These are phyloP conservation scores for Diaporthe sp. DNA, from an alignment of 2,329 filamentous ascomycete species.

Conservation along the genomic window DNA sequence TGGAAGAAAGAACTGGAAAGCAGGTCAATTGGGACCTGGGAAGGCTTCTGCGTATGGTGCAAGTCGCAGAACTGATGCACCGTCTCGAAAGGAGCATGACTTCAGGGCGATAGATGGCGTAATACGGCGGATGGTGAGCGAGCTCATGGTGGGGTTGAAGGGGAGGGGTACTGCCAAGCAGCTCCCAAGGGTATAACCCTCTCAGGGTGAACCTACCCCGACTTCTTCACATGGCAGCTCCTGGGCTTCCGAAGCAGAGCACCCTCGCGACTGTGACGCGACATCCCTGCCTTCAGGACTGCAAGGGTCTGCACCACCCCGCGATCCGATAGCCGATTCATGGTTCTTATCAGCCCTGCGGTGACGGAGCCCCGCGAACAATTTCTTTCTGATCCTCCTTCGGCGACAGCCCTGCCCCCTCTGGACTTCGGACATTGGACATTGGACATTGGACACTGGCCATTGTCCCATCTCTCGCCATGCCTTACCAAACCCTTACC, in stretches of 20 bases:
- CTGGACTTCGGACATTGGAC: slow-evolving; percentile 1
- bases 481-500: slow-evolving; percentile 32
- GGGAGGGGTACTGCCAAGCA: background rate
- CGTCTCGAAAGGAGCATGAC: slow-evolving; percentile 16
- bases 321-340: slow-evolving; percentile 32
- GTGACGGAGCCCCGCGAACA: slow-evolving; percentile 30
- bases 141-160: slow-evolving; percentile 16
- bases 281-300: slow-evolving; percentile 5
- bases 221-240: slow-evolving; percentile 10
- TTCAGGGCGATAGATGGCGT: slow-evolving; percentile 16
- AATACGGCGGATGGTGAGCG: slow-evolving; percentile 14
- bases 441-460: slow-evolving; percentile 16
- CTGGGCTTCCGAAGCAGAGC: background rate
- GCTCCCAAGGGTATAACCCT: background rate
- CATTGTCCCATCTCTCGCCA: slow-evolving; percentile 26
- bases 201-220: background rate
- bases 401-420: slow-evolving; percentile 20
- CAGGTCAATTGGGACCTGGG: background rate
- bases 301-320: slow-evolving; percentile 30
- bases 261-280: slow-evolving; percentile 18
- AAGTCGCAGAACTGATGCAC: background rate
- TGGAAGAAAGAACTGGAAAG: background rate
- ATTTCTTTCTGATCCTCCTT: slow-evolving; percentile 27
- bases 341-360: slow-evolving; percentile 28
- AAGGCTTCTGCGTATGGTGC: background rate